A percentile compares a stretch with the other conserved stretches of the same genome.
Evolutionary conservation across 176 grass and related monocot genomes (phyloP).

Genomic region (Juncus effusus): DNA sequence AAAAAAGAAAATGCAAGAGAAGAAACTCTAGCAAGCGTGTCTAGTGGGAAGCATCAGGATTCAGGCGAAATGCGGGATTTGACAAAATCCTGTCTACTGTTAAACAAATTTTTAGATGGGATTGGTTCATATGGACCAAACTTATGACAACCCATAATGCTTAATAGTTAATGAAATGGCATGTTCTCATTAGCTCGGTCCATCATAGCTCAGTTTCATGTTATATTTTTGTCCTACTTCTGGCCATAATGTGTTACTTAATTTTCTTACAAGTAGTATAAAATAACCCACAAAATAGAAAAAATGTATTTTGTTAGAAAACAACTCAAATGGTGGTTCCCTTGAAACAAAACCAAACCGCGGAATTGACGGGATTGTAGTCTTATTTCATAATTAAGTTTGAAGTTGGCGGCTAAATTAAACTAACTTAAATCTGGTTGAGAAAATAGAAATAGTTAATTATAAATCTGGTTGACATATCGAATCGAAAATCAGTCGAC

Average conservation of each 20-base stretch:
- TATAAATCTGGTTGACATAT: slow-evolving; percentile 13
- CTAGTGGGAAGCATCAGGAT: too few relatives aligned
- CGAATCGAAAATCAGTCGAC: not conserved
- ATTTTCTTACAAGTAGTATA: not conserved
- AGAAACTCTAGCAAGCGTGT: too few relatives aligned
- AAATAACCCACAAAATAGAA: not conserved
- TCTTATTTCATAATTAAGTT: slow-evolving; percentile 14
- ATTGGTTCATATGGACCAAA: too few relatives aligned
- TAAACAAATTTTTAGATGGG: too few relatives aligned
- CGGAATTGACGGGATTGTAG: not conserved
- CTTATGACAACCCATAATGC: too few relatives aligned
- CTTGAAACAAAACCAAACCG: slow-evolving; percentile 15
- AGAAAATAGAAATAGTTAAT: not conserved
- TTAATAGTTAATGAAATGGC: too few relatives aligned
- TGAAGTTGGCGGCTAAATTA: slow-evolving; percentile 18
- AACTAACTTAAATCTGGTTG: not conserved
- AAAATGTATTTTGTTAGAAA: not conserved
- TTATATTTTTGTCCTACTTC: too few relatives aligned
- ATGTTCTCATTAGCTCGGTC: too few relatives aligned
- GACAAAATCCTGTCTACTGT: too few relatives aligned
- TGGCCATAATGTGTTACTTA: not conserved
- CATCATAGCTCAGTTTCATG: too few relatives aligned
- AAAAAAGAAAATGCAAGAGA: too few relatives aligned
- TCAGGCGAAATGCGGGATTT: too few relatives aligned
- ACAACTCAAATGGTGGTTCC: not conserved